phyloP scores from a whole-genome alignment of 208 protist genomes.

The Vickermania spadyakhi region DNA sequence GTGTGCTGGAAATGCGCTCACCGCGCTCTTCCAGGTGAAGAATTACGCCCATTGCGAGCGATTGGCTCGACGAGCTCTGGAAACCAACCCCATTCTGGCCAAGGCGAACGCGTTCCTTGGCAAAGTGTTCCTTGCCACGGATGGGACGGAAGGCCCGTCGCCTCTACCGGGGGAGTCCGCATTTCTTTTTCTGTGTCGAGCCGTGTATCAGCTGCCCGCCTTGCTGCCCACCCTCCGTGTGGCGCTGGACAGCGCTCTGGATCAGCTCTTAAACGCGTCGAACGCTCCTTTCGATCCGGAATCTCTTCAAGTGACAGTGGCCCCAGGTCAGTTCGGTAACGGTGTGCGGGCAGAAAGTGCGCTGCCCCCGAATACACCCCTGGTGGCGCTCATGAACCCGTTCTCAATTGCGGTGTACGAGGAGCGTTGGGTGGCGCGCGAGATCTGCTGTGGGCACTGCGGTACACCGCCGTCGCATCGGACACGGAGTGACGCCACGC shows the following conservation, averaged over 20 bases:
- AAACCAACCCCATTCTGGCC: conserved; percentile 53
- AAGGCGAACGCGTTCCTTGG: conserved; percentile 82
- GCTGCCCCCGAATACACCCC: conserved; percentile 26
- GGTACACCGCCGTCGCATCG: no score
- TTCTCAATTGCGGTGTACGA: conserved; percentile 66
- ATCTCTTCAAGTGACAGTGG: conserved; percentile 7
- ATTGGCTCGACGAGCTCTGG: conserved; percentile 34
- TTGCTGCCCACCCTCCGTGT: conserved; percentile 14
- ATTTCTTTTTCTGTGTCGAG: conserved; percentile 61
- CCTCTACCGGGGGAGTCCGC: conserved; percentile 11
- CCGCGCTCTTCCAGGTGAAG: conserved; percentile 56
- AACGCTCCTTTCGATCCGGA: conserved; percentile 3
- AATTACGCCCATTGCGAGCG: conserved; percentile 26
- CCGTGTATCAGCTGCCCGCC: conserved; percentile 55
- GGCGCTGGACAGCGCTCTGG: conserved; percentile 2
- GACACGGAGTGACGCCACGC: no score
- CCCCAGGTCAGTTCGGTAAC: conserved; percentile 22
- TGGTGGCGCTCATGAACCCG: conserved; percentile 29
- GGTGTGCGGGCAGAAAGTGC: conserved; percentile 27
- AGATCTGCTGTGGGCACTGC: conserved; percentile 15
- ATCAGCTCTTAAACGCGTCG: conserved; percentile 3
- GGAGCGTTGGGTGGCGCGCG: conserved; percentile 26
- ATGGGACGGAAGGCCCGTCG: conserved; percentile 7
- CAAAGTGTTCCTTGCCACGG: conserved; percentile 25
- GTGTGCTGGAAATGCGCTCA: conserved; percentile 74